These are phyloP conservation scores for Gynochthodes officinalis DNA, from an alignment of 257 asterid species.

Conservation along the genomic window DNA sequence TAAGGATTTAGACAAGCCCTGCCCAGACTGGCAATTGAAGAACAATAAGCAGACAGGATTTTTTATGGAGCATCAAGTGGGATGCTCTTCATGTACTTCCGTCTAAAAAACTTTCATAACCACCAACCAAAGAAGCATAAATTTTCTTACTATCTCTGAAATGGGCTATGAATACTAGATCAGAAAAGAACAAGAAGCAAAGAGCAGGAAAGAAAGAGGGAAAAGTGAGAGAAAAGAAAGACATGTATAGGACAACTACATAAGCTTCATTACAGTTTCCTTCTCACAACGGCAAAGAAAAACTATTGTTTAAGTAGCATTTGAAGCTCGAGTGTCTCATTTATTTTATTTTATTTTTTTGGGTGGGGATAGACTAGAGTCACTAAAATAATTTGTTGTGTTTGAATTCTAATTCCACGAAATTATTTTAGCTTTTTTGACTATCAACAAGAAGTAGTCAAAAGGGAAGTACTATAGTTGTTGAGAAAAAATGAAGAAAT, in stretches of 20 bases:
- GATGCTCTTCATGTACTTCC: background rate
- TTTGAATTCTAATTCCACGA: too few species aligned
- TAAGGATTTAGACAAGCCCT: slow-evolving; percentile 1
- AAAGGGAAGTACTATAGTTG: background rate
- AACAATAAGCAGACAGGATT: background rate
- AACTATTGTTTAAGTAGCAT: background rate
- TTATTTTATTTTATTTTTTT: too few species aligned
- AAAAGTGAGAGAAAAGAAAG: background rate
- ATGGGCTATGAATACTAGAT: background rate
- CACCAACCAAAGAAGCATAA: background rate
- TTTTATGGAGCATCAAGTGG: slow-evolving; percentile 14
- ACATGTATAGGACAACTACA: background rate
- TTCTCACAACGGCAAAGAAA: slow-evolving; percentile 23
- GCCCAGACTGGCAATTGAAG: slow-evolving; percentile 11
- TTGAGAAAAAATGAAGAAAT: too few species aligned
- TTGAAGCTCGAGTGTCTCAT: too few species aligned
- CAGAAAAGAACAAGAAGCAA: background rate
- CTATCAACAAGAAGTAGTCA: background rate
- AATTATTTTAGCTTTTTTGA: too few species aligned
- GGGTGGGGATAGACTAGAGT: too few species aligned
- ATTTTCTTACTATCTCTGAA: background rate
- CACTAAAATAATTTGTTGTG: too few species aligned
- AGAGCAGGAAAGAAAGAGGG: background rate
- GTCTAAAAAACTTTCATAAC: background rate
- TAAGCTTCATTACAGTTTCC: slow-evolving; percentile 17